Conservation (phyloP, 1,284 basidiomycete species). For the Trametes sp. region DNA sequence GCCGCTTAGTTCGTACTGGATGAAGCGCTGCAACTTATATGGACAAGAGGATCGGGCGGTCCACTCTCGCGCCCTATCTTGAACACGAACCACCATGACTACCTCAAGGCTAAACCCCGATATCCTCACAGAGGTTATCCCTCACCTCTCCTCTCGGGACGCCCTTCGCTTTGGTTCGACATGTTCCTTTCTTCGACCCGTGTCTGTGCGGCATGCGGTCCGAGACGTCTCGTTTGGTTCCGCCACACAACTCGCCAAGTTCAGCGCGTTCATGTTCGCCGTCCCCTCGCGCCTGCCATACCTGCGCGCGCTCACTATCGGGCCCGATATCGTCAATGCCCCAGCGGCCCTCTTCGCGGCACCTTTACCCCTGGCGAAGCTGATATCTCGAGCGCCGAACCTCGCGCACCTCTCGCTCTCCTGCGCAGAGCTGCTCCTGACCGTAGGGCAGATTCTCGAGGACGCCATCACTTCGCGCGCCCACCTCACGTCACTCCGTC, state of each 20-base stretch:
- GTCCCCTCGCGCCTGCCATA: background rate
- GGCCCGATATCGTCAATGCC: background rate
- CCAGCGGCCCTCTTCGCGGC: background rate
- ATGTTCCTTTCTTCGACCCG: slow-evolving; percentile 14
- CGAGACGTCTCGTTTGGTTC: slow-evolving; percentile 19
- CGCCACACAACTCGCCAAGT: slow-evolving; percentile 11
- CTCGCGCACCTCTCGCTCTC: background rate
- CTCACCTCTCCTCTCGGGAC: slow-evolving; percentile 12
- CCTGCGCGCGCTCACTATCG: slow-evolving; percentile 19
- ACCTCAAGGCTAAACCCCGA: background rate
- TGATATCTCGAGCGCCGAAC: background rate
- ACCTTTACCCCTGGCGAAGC: background rate
- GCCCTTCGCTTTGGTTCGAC: slow-evolving; percentile 19
- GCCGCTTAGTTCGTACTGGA: no score
- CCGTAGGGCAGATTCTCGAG: background rate
- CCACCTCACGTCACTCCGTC: background rate
- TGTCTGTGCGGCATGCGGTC: slow-evolving; percentile 22
- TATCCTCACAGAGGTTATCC: slow-evolving; percentile 3
- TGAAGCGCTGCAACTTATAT: no score
- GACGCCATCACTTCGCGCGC: background rate
- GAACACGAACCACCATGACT: background rate
- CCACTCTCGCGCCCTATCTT: background rate
- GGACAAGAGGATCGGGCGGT: no score
- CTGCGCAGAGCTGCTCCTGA: background rate
- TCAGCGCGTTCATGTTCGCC: slow-evolving; percentile 24